Percentiles rank a stretch among this genome's conserved stretches.
Conservation (phyloP, 2,329 filamentous ascomycete species). For the Neonectria hederae region DNA sequence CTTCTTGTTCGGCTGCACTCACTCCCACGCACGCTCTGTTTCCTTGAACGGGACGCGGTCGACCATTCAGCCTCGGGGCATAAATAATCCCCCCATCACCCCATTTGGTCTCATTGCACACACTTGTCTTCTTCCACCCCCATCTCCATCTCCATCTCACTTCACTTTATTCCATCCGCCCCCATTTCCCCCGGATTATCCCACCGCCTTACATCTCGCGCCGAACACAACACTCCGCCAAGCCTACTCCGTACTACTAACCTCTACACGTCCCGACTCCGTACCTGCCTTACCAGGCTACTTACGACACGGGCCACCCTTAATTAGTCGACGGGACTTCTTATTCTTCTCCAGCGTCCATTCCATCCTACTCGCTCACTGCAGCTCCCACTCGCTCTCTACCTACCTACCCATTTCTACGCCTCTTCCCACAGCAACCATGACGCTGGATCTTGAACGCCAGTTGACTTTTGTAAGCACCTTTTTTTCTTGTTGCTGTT, state of each 20-base stretch:
- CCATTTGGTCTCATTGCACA: conserved; percentile 6
- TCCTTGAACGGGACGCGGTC: neutral
- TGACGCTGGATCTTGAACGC: conserved; percentile 81
- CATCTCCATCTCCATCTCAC: neutral
- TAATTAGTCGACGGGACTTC: neutral
- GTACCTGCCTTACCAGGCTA: conserved; percentile 5
- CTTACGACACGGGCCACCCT: conserved; percentile 15
- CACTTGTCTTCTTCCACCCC: neutral
- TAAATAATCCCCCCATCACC: conserved; percentile 15
- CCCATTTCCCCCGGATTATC: conserved; percentile 1
- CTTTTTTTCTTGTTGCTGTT: neutral
- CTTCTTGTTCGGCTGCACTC: neutral
- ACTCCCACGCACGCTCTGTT: neutral
- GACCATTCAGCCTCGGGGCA: conserved; percentile 2
- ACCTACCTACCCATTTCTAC: conserved; percentile 3
- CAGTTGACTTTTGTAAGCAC: conserved; percentile 81
- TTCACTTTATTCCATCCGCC: conserved; percentile 3
- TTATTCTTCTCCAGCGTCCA: conserved; percentile 8
- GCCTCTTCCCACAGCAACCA: conserved; percentile 44
- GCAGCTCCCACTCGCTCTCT: neutral
- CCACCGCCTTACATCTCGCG: conserved; percentile 1
- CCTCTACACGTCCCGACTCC: neutral
- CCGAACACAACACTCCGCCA: neutral
- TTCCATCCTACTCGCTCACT: conserved; percentile 1
- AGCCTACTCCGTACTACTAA: neutral